Conservation (phyloP, 768 basidiomycete genomes). For the Suillus discolor region DNA sequence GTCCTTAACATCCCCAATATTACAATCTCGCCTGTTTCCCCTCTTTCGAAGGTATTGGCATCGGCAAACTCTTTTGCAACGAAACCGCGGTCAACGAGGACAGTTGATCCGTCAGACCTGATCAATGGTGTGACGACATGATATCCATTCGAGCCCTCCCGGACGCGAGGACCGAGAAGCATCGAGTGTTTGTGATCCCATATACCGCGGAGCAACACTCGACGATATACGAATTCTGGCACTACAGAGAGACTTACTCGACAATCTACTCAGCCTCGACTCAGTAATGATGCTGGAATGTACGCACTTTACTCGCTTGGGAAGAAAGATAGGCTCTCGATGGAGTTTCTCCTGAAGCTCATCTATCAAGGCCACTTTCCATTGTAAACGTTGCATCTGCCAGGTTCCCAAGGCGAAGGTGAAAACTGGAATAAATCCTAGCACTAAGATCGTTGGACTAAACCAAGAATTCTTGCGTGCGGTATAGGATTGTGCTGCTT, state of each 20-base stretch:
- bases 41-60: conserved; percentile 27
- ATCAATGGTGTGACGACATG: conserved; percentile 87
- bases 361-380: conserved; percentile 94
- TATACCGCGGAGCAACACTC: conserved; percentile 74
- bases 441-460: conserved; percentile 69
- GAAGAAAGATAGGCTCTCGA: conserved; percentile 75
- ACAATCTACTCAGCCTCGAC: conserved; percentile 21
- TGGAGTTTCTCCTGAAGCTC: conserved; percentile 90
- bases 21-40: conserved; percentile 61
- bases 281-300: conserved; percentile 17
- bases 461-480: conserved; percentile 62
- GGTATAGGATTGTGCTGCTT: conserved; percentile 50
- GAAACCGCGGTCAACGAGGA: conserved; percentile 94
- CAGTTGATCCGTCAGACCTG: conserved; percentile 77
- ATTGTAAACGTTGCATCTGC: conserved; percentile 91
- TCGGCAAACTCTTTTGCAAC: conserved; percentile 60
- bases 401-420: conserved; percentile 90
- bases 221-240: conserved; percentile 88
- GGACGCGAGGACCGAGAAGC: conserved; percentile 82
- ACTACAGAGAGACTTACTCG: conserved; percentile 63
- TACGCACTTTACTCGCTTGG: conserved; percentile 83
- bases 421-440: conserved; percentile 88
- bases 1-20: conserved; percentile 87
- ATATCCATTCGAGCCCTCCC: conserved; percentile 86
- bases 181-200: conserved; percentile 83